These are phyloP conservation scores for Penicillium crystallinum DNA, from an alignment of 495 filamentous ascomycete species.

Conservation along the genomic window DNA sequence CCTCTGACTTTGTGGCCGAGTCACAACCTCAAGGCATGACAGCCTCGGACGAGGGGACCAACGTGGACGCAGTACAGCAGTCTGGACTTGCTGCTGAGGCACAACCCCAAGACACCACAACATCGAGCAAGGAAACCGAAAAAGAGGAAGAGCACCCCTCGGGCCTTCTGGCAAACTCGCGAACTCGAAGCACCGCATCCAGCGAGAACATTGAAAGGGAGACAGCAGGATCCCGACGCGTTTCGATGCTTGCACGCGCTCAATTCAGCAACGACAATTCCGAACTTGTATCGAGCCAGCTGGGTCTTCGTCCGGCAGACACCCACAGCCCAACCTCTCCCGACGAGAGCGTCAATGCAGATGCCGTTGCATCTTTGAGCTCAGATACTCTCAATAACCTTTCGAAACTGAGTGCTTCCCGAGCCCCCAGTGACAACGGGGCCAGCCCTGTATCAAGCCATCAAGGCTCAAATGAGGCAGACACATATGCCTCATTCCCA, in stretches of 20 bases:
- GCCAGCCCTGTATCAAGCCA: too few relatives aligned
- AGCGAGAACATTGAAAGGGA: background rate
- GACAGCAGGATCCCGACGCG: background rate
- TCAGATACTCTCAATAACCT: too few relatives aligned
- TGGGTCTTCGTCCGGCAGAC: too few relatives aligned
- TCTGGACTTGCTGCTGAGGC: background rate
- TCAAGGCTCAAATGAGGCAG: too few relatives aligned
- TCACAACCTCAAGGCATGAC: background rate
- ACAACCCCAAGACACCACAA: background rate
- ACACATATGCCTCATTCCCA: too few relatives aligned
- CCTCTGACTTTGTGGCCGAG: background rate
- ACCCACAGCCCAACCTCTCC: background rate
- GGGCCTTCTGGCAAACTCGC: background rate
- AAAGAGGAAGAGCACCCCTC: background rate
- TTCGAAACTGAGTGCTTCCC: too few relatives aligned
- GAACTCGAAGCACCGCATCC: background rate
- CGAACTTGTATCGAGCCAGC: too few relatives aligned
- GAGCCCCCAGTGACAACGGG: too few relatives aligned
- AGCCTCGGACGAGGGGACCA: too few relatives aligned
- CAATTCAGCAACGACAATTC: too few relatives aligned
- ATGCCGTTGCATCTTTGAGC: background rate
- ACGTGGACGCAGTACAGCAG: background rate
- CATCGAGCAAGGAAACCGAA: background rate
- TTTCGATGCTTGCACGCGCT: background rate
- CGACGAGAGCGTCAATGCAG: background rate